Base-by-base conservation (phyloP, 768 basidiomycete genomes). In the Boletus tylopilopsis region DNA sequence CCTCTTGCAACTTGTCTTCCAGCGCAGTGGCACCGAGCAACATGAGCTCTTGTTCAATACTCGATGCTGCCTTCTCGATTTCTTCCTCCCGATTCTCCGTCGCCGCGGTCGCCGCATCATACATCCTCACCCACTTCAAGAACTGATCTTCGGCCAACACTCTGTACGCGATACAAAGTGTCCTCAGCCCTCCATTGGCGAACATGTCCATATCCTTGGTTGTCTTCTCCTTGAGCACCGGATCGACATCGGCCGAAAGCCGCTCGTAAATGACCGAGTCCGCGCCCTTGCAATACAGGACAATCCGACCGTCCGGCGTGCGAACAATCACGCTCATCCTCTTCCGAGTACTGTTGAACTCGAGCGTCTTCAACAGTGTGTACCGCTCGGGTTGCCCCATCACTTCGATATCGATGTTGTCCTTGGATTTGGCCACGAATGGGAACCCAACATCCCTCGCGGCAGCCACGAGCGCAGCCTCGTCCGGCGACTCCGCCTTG, bases 401-500 rank as follows among this genome's bases (percentile, higher is more conserved):
- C 21, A 95, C 90, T 71, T 94, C 89, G 59, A 97, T 93, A 47
- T 94, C 89, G 61, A 96, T 68, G 13, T 72, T 71, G 35, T 87
- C 84, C 68, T 85, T 88, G 30, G 78, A 75, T 66, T 84, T 85
- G 56, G 75, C 76, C 36, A 96, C 68, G 69, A 96, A 98, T 1
- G 90, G 88, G 66, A 96, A 98, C 0, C 95, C 95, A 5, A 85
- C 85, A 64, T 98, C 95, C 32, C 94, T 77, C 15, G 95, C 94
- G 9, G 90, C 92, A 25, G 79, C 85, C 9, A 98, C 95, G 29
- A 98, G 77, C 12, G 95, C 95, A 19, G 93, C 91, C 65, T 97
- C 95, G 62, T 97, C 94, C 0, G 93, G 94, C 4, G 87, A 90
- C 70, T 99, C 94, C 5, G 95, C 95, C 70, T 97, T 98, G 76